phyloP scores from a whole-genome alignment of 1,139 yeast species.

The Geotrichum candidum region DNA sequence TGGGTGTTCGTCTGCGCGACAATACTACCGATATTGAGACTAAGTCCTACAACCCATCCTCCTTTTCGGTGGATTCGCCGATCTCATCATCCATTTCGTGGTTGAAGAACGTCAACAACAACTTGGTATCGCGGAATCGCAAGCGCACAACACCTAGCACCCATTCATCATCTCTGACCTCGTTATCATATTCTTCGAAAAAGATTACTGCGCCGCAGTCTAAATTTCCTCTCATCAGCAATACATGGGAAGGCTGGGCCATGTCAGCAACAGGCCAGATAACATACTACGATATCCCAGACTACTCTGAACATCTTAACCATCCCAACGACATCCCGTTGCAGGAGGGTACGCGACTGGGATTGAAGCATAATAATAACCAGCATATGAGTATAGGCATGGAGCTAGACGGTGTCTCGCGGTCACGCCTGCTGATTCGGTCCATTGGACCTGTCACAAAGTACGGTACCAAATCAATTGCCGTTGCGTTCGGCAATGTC shows the following conservation, averaged over 20 bases:
- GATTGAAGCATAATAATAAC: background rate
- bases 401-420: conserved; percentile 12
- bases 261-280: conserved; percentile 60
- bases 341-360: background rate
- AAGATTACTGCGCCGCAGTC: background rate
- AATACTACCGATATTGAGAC: background rate
- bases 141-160: background rate
- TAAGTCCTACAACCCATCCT: background rate
- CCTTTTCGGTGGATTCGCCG: background rate
- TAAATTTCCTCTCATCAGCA: conserved; percentile 11
- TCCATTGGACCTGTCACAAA: conserved; percentile 50
- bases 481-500: conserved; percentile 67
- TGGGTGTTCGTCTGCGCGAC: conserved; percentile 55
- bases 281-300: conserved; percentile 56
- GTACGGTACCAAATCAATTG: conserved; percentile 72
- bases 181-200: background rate
- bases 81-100: conserved; percentile 2
- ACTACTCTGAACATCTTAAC: conserved; percentile 17
- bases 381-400: conserved; percentile 6
- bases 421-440: conserved; percentile 39
- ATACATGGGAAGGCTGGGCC: conserved; percentile 75
- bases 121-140: background rate
- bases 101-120: background rate
- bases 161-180: background rate
- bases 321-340: conserved; percentile 1